Evolutionary conservation across 2,329 filamentous ascomycete genomes (phyloP).

Genomic region (Scedosporium aurantiacum): DNA sequence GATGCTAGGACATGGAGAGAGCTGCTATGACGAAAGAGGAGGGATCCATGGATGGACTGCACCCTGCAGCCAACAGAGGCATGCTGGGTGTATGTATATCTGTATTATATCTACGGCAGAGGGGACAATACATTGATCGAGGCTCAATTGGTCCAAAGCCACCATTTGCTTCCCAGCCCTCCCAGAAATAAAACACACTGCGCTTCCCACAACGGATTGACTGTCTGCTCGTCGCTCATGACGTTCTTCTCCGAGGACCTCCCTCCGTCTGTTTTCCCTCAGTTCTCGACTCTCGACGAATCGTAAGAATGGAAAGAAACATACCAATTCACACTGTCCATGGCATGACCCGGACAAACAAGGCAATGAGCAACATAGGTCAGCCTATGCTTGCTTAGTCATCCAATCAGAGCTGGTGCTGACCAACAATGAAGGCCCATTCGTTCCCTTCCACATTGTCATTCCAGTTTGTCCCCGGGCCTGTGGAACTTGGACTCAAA

Average conservation of each 20-base stretch:
- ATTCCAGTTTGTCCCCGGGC: background rate
- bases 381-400: constrained; percentile 11
- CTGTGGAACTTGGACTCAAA: constrained; percentile 2
- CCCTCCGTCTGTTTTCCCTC: too few species aligned
- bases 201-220: too few species aligned
- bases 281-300: background rate
- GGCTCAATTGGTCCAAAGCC: too few species aligned
- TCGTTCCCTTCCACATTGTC: constrained; percentile 1
- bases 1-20: background rate
- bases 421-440: constrained; percentile 4
- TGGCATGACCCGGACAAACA: background rate
- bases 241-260: too few species aligned
- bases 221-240: too few species aligned
- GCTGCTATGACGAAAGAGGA: background rate
- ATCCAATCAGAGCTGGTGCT: constrained; percentile 12
- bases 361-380: background rate
- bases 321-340: constrained; percentile 5
- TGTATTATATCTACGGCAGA: too few species aligned
- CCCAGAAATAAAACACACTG: too few species aligned
- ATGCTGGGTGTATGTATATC: too few species aligned
- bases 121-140: too few species aligned
- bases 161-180: too few species aligned
- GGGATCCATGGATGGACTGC: too few species aligned
- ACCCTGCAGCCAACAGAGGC: too few species aligned
- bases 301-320: background rate